Evolutionary conservation across 192 early-diverging fungal genomes (phyloP).

Genomic region (Pilaira anomala): DNA sequence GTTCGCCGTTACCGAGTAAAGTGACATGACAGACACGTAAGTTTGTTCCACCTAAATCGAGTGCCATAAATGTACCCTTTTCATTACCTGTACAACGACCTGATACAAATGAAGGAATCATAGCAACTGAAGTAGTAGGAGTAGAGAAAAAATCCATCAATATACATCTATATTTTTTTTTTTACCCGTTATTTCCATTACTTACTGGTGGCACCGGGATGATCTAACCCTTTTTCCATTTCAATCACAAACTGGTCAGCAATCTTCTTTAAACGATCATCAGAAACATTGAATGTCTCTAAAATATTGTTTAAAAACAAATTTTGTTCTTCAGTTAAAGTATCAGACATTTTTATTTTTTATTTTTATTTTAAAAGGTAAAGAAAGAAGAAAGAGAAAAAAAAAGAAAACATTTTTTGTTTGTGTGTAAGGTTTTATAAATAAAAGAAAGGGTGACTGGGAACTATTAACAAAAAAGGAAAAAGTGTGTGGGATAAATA

Average conservation of each 20-base stretch:
- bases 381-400: no score
- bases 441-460: no score
- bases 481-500: no score
- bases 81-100: conserved; percentile 81
- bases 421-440: no score
- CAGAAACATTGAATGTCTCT: conserved; percentile 5
- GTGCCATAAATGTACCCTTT: conserved; percentile 79
- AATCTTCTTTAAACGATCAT: conserved; percentile 7
- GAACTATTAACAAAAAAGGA: no score
- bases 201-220: conserved; percentile 32
- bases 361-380: no score
- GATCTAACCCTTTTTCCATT: conserved; percentile 32
- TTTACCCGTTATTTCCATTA: neutral
- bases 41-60: conserved; percentile 96
- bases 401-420: no score
- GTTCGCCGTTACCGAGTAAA: conserved; percentile 70
- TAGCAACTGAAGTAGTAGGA: conserved; percentile 44
- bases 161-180: neutral
- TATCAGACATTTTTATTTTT: neutral
- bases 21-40: conserved; percentile 87
- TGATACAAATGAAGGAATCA: conserved; percentile 88
- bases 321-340: neutral
- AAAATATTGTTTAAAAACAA: conserved; percentile 1
- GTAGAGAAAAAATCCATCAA: neutral
- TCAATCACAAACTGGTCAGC: conserved; percentile 27